Base-by-base conservation (phyloP, 192 early-diverging fungal species). In the Pilaira anomala region DNA sequence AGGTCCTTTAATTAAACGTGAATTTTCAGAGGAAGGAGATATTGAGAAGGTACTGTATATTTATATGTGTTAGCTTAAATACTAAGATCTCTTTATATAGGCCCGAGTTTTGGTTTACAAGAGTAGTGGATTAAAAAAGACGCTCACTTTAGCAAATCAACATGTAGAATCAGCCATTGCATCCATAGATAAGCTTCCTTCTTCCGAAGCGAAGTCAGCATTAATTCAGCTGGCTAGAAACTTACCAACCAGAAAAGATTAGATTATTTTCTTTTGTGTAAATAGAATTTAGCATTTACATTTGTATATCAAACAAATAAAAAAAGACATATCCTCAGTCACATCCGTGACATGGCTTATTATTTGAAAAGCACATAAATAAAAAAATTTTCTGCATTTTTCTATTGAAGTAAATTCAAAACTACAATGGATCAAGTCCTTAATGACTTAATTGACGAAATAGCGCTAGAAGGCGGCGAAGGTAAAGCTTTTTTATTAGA, bases 1-100 rank as follows among this genome's bases (percentile, higher is more conserved):
- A 40, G 85, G 87, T 3, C 83, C 85, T 14, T 75, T 96, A 30
- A 92, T 96, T 19, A 87, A 91, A 53, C 91, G 96, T 39, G 88
- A 92, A 60, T 98, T 98, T 71, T 67, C 74, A 7, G 29, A 83
- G 3, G 60, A 79, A 12, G 92, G 91, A 12, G 96, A 98, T 76
- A 89, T 85, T 13, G 80, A 88, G 36, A 81, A 53, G 73, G 91
- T 89, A 64, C 13, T 19, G 29, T 24, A 44, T 6, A 54, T 41
- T 41, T 28, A 39, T 52, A 63, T 25, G n/a, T 1, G 3, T 3
- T 1, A 1, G 24, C 6, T 11, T 29, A 36, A 0, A 8, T 18
- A 62, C 33, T n/a, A 18, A 50, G 18, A 16, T 19, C 12, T 48
- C 28, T 66, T 33, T 25, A 25, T 33, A 33, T 69, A 89, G 87